phyloP scores from a whole-genome alignment of 148 eudicot species.

The Rhododendron kiyosumense region DNA sequence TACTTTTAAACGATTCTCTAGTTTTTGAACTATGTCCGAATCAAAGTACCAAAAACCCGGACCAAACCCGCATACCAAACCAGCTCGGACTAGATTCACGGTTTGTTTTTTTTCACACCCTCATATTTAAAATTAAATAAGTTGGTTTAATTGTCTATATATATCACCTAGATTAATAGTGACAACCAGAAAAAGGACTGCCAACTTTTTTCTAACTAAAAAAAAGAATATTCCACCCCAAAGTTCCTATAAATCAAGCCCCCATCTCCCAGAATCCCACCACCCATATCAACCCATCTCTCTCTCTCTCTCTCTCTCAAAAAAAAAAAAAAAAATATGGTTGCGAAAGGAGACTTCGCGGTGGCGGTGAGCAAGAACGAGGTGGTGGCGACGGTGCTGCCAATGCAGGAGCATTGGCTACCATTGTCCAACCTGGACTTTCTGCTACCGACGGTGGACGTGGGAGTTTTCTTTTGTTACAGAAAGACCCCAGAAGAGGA shows the following conservation, averaged over 20 bases:
- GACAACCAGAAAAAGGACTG: not conserved
- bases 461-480: constrained; percentile 9
- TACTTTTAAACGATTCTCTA: too few species aligned
- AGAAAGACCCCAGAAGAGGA: not conserved
- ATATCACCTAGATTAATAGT: not conserved
- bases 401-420: not conserved
- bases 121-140: too few species aligned
- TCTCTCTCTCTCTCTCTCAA: not conserved
- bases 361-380: constrained; percentile 2
- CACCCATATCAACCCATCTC: not conserved
- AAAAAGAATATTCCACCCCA: not conserved
- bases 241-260: not conserved
- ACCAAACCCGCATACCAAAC: not conserved
- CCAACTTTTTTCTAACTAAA: not conserved
- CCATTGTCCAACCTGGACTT: constrained; percentile 10
- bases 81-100: not conserved
- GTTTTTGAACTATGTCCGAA: too few species aligned
- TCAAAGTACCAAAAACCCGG: not conserved
- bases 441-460: constrained; percentile 6
- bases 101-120: not conserved
- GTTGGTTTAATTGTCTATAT: not conserved
- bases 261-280: not conserved
- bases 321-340: not conserved
- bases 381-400: constrained; percentile 3
- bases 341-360: not conserved